Evolutionary conservation across 2,329 filamentous ascomycete species (phyloP).

Genomic region (Nemania abortiva): DNA sequence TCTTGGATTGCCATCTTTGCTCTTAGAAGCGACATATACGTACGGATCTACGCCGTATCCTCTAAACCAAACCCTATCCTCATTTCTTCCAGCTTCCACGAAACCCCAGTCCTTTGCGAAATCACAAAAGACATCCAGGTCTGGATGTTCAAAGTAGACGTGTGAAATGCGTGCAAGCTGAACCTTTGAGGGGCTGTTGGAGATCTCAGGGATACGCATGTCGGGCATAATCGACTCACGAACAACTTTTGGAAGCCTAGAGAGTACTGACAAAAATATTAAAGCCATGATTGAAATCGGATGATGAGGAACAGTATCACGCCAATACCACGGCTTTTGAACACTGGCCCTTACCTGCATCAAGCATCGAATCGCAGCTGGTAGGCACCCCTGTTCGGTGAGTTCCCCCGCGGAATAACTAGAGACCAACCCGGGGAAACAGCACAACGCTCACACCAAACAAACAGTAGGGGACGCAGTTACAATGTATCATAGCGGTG

Average conservation of each 20-base stretch:
- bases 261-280: slow-evolving; percentile 23
- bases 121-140: slow-evolving; percentile 43
- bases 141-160: slow-evolving; percentile 47
- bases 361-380: not conserved
- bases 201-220: slow-evolving; percentile 41
- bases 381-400: not conserved
- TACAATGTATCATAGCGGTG: not conserved
- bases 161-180: slow-evolving; percentile 41
- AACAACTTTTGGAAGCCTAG: slow-evolving; percentile 26
- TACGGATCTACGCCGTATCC: slow-evolving; percentile 65
- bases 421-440: slow-evolving; percentile 18
- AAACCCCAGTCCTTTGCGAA: slow-evolving; percentile 51
- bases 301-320: not conserved
- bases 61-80: slow-evolving; percentile 59
- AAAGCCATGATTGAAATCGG: slow-evolving; percentile 23
- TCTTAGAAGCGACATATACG: slow-evolving; percentile 58
- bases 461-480: not conserved
- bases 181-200: slow-evolving; percentile 43
- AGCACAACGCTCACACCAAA: not conserved
- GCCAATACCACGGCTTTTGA: slow-evolving; percentile 22
- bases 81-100: slow-evolving; percentile 37
- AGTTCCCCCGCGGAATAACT: slow-evolving; percentile 45
- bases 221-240: slow-evolving; percentile 37
- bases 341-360: not conserved
- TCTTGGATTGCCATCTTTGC: slow-evolving; percentile 38